Evolutionary conservation across 306 rosid species (phyloP).

Genomic region (Castanea sativa): DNA sequence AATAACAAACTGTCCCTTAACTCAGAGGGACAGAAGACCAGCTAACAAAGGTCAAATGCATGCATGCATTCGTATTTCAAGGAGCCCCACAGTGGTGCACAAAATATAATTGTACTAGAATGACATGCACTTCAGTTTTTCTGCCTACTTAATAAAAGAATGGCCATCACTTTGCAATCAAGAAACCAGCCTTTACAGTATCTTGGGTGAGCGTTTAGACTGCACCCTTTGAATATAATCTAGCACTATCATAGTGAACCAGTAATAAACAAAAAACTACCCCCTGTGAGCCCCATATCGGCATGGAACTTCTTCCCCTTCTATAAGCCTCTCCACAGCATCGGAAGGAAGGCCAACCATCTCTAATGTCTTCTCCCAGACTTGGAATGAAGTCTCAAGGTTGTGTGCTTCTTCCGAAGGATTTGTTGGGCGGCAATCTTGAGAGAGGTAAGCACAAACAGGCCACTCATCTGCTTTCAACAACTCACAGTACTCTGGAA

Average conservation of each 20-base stretch:
- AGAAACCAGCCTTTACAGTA: conserved; percentile 10
- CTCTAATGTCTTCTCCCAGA: conserved; percentile 94
- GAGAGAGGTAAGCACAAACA: conserved; percentile 82
- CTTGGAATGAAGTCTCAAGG: conserved; percentile 49
- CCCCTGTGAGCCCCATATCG: conserved; percentile 50
- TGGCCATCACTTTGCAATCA: conserved; percentile 7
- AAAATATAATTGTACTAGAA: background rate
- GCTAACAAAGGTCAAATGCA: background rate
- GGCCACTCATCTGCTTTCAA: conserved; percentile 90
- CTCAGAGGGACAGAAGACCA: background rate
- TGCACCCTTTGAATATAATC: background rate
- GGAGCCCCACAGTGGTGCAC: no score
- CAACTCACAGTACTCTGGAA: conserved; percentile 82
- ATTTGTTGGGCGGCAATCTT: conserved; percentile 80
- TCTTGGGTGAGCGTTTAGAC: conserved; percentile 3
- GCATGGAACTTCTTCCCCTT: conserved; percentile 68
- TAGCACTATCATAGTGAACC: background rate
- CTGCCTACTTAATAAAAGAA: conserved; percentile 6
- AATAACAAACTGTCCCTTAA: background rate
- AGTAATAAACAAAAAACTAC: conserved; percentile 26
- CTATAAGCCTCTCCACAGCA: conserved; percentile 71
- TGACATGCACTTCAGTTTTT: background rate
- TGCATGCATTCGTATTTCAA: no score
- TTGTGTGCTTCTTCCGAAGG: conserved; percentile 94
- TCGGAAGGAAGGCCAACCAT: conserved; percentile 81